Evolutionary conservation across 345 rosid species (phyloP), one percentile per base, ranked within the genome.

Genomic region (Gossypium arboreum): DNA sequence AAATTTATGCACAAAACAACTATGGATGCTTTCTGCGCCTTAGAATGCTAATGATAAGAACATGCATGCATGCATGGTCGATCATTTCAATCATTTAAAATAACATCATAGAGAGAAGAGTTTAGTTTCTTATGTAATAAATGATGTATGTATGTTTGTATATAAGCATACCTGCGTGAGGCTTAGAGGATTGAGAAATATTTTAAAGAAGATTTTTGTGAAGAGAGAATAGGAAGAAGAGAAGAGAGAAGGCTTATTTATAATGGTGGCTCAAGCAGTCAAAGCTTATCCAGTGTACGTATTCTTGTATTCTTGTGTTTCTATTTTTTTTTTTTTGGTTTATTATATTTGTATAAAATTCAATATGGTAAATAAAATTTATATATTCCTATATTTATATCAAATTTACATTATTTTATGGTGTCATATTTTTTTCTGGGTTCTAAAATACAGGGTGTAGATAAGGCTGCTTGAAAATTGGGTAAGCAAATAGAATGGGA

Each of bases 261-360:
- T 39, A 54, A n/a, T 8, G 63, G 12, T 71, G 74, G 51, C 51
- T 39, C 34, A 55, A n/a, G 74, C 63, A 17, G 41, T 34, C 62
- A n/a, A 55, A 29, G 45, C 59, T 71, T 41, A 29, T 71, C 74
- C 50, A 56, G 29, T 11, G 7, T 34, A 34, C 41, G 41, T 34
- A 34, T 4, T 34, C 1, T 18, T 56, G 25, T 54, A 7, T 54
- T 54, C 11, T 54, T 54, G 58, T n/a, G 13, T 45, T 45, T 45
- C 50, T 1, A 45, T 45, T 45, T 34, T 34, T 22, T 34, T 34
- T 34, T 34, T 47, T 47, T 2, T 47, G 13, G 13, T 12, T 10
- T 47, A 1, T 47, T 10, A 47, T 47, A 9, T 11, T 10, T 47
- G 11, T 47, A 47, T 11, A 47, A 47, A 47, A 47, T 47, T 47